Conservation (phyloP, 306 rosid species). For the Ceratonia siliqua region DNA sequence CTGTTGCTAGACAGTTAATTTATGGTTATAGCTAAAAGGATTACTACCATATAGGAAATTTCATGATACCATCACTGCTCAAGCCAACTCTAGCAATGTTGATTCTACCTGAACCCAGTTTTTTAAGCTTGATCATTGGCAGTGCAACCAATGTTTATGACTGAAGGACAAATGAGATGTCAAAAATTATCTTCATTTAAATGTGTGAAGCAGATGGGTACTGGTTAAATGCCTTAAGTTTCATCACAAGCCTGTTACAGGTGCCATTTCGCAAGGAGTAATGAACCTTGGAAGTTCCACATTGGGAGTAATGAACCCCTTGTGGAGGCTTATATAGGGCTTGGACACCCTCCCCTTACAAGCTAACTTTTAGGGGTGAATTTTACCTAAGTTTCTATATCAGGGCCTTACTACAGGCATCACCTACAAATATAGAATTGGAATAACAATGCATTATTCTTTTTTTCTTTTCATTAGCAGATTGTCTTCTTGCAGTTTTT, state of each 20-base stretch:
- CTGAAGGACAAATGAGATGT: neutral
- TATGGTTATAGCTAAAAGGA: neutral
- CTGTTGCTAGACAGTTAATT: neutral
- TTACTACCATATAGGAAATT: neutral
- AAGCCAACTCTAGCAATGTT: neutral
- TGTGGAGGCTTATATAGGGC: no score
- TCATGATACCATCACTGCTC: slow-evolving; percentile 10
- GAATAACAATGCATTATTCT: no score
- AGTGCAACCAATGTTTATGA: no score
- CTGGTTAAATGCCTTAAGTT: neutral
- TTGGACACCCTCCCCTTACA: no score
- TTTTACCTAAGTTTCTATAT: no score
- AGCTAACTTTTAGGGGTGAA: no score
- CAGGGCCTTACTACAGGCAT: no score
- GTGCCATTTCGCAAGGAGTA: no score
- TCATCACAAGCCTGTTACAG: slow-evolving; percentile 13
- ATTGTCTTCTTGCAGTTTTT: neutral
- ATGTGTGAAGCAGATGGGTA: neutral
- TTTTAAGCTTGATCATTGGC: no score
- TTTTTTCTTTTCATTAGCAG: no score
- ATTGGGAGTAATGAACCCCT: no score
- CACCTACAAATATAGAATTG: neutral
- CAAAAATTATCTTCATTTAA: neutral
- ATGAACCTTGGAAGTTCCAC: no score
- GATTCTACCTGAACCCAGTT: neutral